Evolutionary conservation across 805 yeast genomes (phyloP).

Genomic region (Torulaspora delbrueckii): DNA sequence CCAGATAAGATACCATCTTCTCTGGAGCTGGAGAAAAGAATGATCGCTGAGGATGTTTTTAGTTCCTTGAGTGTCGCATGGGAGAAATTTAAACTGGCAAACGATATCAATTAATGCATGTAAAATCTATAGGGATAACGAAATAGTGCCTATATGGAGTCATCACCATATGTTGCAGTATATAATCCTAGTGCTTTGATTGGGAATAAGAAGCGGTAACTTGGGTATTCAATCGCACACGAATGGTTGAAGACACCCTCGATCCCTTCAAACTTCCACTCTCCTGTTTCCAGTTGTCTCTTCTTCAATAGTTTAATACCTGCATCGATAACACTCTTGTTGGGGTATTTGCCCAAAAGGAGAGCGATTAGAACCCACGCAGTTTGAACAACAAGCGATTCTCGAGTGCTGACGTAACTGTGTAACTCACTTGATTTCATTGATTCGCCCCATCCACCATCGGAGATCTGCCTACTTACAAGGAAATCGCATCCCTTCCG

Average conservation of each 20-base stretch:
- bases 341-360: slow-evolving; percentile 75
- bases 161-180: slow-evolving; percentile 17
- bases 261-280: slow-evolving; percentile 76
- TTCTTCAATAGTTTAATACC: slow-evolving; percentile 62
- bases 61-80: slow-evolving; percentile 81
- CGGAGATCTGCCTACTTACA: slow-evolving; percentile 64
- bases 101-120: slow-evolving; percentile 38
- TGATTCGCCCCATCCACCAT: slow-evolving; percentile 98
- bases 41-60: slow-evolving; percentile 85
- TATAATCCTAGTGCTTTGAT: slow-evolving; percentile 89
- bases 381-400: slow-evolving; percentile 78
- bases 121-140: neutral
- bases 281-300: slow-evolving; percentile 71
- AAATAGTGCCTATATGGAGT: slow-evolving; percentile 5
- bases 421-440: slow-evolving; percentile 85
- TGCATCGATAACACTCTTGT: slow-evolving; percentile 50
- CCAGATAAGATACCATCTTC: slow-evolving; percentile 72
- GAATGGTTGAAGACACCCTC: slow-evolving; percentile 97
- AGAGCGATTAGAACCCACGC: slow-evolving; percentile 89
- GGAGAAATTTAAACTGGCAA: slow-evolving; percentile 70
- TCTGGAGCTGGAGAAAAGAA: slow-evolving; percentile 56
- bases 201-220: slow-evolving; percentile 82
- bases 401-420: slow-evolving; percentile 59
- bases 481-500: slow-evolving; percentile 80
- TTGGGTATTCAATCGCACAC: slow-evolving; percentile 92